Base-by-base conservation (phyloP, 2,329 filamentous ascomycete genomes). In the Trichophyton schoenleinii region DNA sequence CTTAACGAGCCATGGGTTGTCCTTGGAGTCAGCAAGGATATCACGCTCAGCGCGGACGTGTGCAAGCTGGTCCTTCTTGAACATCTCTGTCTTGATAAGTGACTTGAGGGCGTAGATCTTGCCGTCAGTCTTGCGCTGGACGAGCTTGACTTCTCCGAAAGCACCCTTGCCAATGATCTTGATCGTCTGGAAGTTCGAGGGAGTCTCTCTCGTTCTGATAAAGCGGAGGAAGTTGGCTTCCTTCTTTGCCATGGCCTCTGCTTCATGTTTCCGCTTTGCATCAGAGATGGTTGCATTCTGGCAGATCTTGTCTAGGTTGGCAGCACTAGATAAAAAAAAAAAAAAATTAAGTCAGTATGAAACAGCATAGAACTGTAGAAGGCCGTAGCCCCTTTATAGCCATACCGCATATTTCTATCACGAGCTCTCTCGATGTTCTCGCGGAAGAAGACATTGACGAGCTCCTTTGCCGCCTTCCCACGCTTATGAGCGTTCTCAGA, bases 131-230 rank as follows among this genome's bases (percentile, higher is more conserved):
- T 91, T 96, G 78, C 95, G 89, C 78, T 96, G 91, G 62, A 99
- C 94, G 64, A 99, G 82, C 78, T 96, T 95, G 69, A 99, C 94
- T 76, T 99, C 94, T 73, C 94, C 94, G 71, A 99, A 99, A 13
- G 94, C 94, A 75, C 94, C 94, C 81, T 99, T 99, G 71, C 94
- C 94, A 68, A 99, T 99, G 68, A 97, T 92, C 81, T 97, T 97
- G 75, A 97, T 82, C 1, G 92, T 97, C 66, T 86, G 85, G 80
- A 97, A 99, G 78, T 97, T 97, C 68, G 92, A 86, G 9, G 92
- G 91, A 8, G 92, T 97, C 25, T 92, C 89, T 74, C 97, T 99
- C 48, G 94, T 95, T 65, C 90, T 87, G 62, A 99, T 94, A 77
- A 99, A 99, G 66, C 92, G 87, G 74, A 99, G 94, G 71, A 99